Base-by-base conservation (phyloP, 257 asterid species). In the Lycium ferocissimum region DNA sequence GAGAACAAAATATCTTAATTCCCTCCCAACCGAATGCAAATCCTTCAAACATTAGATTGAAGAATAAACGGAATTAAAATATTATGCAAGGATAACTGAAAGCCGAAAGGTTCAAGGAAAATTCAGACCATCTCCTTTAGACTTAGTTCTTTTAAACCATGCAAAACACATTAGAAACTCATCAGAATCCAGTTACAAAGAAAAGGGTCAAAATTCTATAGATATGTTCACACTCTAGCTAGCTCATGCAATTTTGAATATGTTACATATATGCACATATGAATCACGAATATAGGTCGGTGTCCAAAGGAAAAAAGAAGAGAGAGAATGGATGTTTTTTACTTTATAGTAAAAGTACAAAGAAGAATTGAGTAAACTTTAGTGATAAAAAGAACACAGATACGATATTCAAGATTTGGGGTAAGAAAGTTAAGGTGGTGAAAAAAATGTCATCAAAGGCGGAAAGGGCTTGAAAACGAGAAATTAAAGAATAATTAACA, bases 371-470 rank as follows among this genome's bases (percentile, higher is more conserved):
- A 54, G 59, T 13, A 35, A 40, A 37, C 75, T 35, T 67, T 67
- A 67, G 22, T 37, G 22, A 67, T 67, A 67, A 67, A 35, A 66
- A 66, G 47, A 66, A 35, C 7, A 66, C 2, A 67, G 35, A 45
- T 35, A 15, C 7, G 51, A 38, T 70, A 17, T 0, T 17, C 33
- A 38, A 70, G 54, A 38, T 70, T 15, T 10, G 13, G 53, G 54
- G 14, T 38, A 38, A 38, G 53, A 70, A 70, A 70, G 78, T 38
- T 70, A 70, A 17, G 78, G 8, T 70, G 78, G 26, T 38, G 26
- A 70, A 70, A 17, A 53, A 70, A 47, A 38, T 70, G 78, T 70
- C 78, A 70, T 70, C 53, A 70, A 70, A 70, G 14, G 10, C 78
- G 78, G 53, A 70, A 40, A 66, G 53, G 26, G 53, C 18, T 70